Evolutionary conservation across 768 basidiomycete species (phyloP).

Genomic region (Panellus pusillus): DNA sequence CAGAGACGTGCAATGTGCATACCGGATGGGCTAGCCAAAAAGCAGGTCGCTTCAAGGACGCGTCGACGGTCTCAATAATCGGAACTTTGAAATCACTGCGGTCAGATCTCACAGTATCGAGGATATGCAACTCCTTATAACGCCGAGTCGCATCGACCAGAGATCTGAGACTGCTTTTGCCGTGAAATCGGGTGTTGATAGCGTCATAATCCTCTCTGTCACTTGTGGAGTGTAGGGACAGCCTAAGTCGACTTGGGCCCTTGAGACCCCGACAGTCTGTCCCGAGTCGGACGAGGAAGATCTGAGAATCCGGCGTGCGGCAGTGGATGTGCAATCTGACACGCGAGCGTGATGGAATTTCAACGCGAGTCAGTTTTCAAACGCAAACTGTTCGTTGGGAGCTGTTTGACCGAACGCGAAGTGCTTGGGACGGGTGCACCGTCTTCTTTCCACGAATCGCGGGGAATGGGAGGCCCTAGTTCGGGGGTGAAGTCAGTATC

Average conservation of each 20-base stretch:
- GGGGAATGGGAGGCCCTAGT: slow-evolving; percentile 60
- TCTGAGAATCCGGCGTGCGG: slow-evolving; percentile 27
- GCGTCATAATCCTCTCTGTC: slow-evolving; percentile 36
- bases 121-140: slow-evolving; percentile 51
- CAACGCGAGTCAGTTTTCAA: slow-evolving; percentile 24
- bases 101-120: slow-evolving; percentile 30
- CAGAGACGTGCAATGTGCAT: slow-evolving; percentile 21
- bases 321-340: too few species aligned
- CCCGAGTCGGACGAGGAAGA: slow-evolving; percentile 33
- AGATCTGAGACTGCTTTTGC: slow-evolving; percentile 57
- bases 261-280: slow-evolving; percentile 32
- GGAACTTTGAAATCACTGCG: slow-evolving; percentile 4
- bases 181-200: slow-evolving; percentile 52
- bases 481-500: slow-evolving; percentile 60
- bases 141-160: slow-evolving; percentile 55
- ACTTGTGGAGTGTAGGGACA: slow-evolving; percentile 36
- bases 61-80: slow-evolving; percentile 12
- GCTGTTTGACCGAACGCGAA: slow-evolving; percentile 8
- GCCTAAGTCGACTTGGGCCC: slow-evolving; percentile 37
- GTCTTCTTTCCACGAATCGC: slow-evolving; percentile 61
- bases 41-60: slow-evolving; percentile 37
- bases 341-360: slow-evolving; percentile 12
- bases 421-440: slow-evolving; percentile 1
- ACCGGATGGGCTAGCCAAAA: slow-evolving; percentile 65
- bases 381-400: slow-evolving; percentile 17